Conservation (phyloP, 441 rosid genomes). For the Pelargonium australe region DNA sequence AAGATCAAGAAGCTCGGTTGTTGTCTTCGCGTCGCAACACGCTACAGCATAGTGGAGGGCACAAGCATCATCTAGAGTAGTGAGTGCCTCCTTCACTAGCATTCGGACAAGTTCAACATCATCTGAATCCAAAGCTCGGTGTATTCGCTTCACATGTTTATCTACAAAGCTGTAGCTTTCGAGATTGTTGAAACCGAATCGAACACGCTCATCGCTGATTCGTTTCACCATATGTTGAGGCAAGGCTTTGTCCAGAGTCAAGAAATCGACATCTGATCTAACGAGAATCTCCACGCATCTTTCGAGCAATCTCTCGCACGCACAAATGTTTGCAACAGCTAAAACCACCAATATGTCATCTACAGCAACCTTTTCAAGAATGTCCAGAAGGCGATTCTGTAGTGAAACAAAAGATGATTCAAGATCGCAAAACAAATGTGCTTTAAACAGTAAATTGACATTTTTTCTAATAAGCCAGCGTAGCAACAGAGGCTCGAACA, state of each 20-base stretch:
- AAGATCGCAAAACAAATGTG: neutral
- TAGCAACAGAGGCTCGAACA: neutral
- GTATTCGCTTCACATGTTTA: slow-evolving; percentile 57
- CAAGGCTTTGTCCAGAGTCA: slow-evolving; percentile 56
- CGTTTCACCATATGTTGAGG: slow-evolving; percentile 44
- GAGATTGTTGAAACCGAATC: slow-evolving; percentile 32
- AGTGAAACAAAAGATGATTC: slow-evolving; percentile 10
- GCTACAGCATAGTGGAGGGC: slow-evolving; percentile 88
- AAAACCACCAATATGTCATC: slow-evolving; percentile 59
- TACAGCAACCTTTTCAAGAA: slow-evolving; percentile 48
- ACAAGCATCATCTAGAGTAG: slow-evolving; percentile 55
- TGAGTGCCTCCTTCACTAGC: slow-evolving; percentile 61
- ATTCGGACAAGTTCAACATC: slow-evolving; percentile 78
- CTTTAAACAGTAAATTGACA: no score
- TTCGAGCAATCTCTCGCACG: slow-evolving; percentile 41
- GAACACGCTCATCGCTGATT: slow-evolving; percentile 35
- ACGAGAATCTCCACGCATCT: slow-evolving; percentile 46
- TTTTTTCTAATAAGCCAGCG: no score
- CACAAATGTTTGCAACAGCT: slow-evolving; percentile 46
- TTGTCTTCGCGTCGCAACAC: slow-evolving; percentile 66
- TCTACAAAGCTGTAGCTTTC: slow-evolving; percentile 31
- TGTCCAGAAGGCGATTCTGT: slow-evolving; percentile 54
- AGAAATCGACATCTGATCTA: slow-evolving; percentile 50
- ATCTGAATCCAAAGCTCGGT: slow-evolving; percentile 76
- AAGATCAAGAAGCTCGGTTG: slow-evolving; percentile 64